These are phyloP conservation scores for Wickerhamiella nectarea DNA, from an alignment of 805 yeast genomes.

Conservation along the genomic window DNA sequence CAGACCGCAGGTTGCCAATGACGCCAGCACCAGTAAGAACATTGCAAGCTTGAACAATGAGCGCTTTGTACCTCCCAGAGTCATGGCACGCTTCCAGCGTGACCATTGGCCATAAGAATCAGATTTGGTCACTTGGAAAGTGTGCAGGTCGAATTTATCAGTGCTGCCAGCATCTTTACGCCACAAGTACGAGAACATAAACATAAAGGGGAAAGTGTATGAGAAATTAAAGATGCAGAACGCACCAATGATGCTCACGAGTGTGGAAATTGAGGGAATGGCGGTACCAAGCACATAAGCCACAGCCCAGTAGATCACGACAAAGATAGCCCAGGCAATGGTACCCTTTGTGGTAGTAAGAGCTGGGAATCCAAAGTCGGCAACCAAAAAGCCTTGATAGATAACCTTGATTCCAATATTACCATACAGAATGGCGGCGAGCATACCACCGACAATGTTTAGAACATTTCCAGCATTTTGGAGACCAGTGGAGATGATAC, in stretches of 20 bases:
- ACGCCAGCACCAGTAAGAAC: conserved; percentile 23
- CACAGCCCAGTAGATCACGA: conserved; percentile 32
- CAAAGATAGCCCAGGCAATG: conserved; percentile 28
- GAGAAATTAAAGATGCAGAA: conserved; percentile 35
- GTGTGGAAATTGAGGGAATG: conserved; percentile 31
- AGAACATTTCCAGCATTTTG: conserved; percentile 30
- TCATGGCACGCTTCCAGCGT: conserved; percentile 27
- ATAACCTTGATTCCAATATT: conserved; percentile 35
- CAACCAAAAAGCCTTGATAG: conserved; percentile 30
- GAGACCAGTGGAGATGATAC: conserved; percentile 25
- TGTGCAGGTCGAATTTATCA: conserved; percentile 1
- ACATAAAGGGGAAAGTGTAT: conserved; percentile 31
- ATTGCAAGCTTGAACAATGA: conserved; percentile 13
- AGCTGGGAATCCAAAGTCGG: conserved; percentile 25
- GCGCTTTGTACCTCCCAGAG: conserved; percentile 19
- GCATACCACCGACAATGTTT: conserved; percentile 29
- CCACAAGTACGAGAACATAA: conserved; percentile 3
- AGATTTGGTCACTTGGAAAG: conserved; percentile 9
- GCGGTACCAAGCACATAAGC: conserved; percentile 34
- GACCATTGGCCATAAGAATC: conserved; percentile 26
- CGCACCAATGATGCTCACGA: conserved; percentile 31
- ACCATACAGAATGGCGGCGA: conserved; percentile 35
- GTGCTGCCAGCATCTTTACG: neutral
- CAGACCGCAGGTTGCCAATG: conserved; percentile 17
- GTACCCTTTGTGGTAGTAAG: conserved; percentile 22